Evolutionary conservation across 306 rosid species (phyloP).

Genomic region (Geum urbanum): DNA sequence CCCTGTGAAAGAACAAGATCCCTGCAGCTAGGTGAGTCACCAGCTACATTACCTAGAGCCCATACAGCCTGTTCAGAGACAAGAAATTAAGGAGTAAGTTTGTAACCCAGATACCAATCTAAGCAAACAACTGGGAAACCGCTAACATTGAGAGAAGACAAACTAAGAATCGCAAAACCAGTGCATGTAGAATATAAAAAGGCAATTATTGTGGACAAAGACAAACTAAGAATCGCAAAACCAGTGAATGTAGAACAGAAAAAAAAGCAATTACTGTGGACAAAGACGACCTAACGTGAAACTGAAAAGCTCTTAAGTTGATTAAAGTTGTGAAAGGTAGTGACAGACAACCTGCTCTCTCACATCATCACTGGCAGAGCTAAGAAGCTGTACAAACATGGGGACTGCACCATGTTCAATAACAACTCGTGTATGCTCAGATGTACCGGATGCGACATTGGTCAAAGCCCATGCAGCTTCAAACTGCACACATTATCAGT

Average conservation of each 20-base stretch:
- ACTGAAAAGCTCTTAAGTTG: not conserved
- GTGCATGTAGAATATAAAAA: not conserved
- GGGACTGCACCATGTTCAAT: slow-evolving; percentile 68
- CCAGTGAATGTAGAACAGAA: not conserved
- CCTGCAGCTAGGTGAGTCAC: slow-evolving; percentile 58
- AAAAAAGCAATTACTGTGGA: not conserved
- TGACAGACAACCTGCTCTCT: slow-evolving; percentile 59
- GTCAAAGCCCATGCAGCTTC: slow-evolving; percentile 78
- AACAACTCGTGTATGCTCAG: slow-evolving; percentile 56
- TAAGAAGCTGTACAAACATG: slow-evolving; percentile 52
- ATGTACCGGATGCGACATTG: slow-evolving; percentile 57
- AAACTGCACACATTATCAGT: slow-evolving; percentile 38
- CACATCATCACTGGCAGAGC: slow-evolving; percentile 51
- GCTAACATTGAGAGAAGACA: not conserved
- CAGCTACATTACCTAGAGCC: slow-evolving; percentile 68
- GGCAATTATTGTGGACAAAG: not conserved
- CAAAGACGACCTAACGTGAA: too few species aligned
- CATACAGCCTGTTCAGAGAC: slow-evolving; percentile 44
- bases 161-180: not conserved
- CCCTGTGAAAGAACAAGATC: slow-evolving; percentile 58
- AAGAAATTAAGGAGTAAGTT: not conserved
- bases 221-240: not conserved
- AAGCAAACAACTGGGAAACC: not conserved
- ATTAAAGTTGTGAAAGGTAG: slow-evolving; percentile 3
- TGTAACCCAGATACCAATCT: not conserved